phyloP scores from a whole-genome alignment of 306 rosid genomes.

The Gynostemma pentaphyllum region DNA sequence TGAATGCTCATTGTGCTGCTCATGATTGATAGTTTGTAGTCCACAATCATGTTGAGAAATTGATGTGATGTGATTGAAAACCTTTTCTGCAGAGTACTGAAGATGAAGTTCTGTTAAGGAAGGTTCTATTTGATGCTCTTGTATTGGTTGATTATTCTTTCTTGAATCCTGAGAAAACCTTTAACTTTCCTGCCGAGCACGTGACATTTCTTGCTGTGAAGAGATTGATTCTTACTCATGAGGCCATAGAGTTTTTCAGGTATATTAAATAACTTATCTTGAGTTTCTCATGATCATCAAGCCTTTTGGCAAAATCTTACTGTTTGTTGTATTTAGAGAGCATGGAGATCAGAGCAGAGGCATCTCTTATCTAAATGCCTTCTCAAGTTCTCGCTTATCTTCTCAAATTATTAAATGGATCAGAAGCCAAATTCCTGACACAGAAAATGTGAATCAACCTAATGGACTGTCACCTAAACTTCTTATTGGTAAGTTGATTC shows the following conservation, averaged over 20 bases:
- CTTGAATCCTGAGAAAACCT: conserved; percentile 24
- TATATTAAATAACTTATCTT: conserved; percentile 6
- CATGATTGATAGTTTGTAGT: neutral
- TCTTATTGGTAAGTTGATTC: conserved; percentile 40
- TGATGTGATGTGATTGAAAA: neutral
- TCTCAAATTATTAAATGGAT: conserved; percentile 41
- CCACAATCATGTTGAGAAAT: neutral
- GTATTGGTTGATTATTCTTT: conserved; percentile 67
- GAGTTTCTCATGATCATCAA: neutral
- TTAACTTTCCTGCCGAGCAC: conserved; percentile 17
- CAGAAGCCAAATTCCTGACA: conserved; percentile 24
- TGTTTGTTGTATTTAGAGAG: conserved; percentile 28
- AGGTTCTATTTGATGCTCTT: conserved; percentile 54
- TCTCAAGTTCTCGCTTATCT: conserved; percentile 40
- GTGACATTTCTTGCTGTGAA: conserved; percentile 30
- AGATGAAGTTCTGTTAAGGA: conserved; percentile 45
- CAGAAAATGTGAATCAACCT: conserved; percentile 27
- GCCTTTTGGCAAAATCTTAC: conserved; percentile 9
- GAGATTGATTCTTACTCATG: conserved; percentile 51
- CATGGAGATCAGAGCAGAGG: conserved; percentile 59
- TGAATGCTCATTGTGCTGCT: neutral
- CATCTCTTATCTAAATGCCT: conserved; percentile 40
- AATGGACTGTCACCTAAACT: conserved; percentile 40
- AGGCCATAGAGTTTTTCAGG: conserved; percentile 55
- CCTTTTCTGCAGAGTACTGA: conserved; percentile 48